Percentiles rank a stretch among this genome's conserved stretches.
Evolutionary conservation across 768 basidiomycete genomes (phyloP).

Genomic region (Phylloporus arenicola): DNA sequence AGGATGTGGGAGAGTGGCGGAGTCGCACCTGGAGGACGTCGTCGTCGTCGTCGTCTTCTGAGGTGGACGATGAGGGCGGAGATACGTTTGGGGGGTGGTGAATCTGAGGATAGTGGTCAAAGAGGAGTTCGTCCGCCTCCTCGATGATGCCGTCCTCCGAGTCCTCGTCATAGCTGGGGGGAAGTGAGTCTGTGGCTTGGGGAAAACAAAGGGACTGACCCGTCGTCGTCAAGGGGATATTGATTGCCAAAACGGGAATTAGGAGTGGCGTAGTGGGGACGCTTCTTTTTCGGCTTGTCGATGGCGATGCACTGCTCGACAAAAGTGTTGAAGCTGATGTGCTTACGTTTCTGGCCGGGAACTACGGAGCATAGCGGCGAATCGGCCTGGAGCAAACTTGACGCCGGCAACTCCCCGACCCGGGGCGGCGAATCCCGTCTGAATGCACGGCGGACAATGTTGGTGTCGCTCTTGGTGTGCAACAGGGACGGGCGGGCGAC

Average conservation of each 20-base stretch:
- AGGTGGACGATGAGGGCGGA: conserved; percentile 30
- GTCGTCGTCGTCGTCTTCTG: conserved; percentile 43
- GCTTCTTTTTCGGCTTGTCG: conserved; percentile 56
- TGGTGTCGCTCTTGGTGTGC: conserved; percentile 88
- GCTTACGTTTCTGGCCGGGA: conserved; percentile 57
- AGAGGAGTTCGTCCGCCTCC: conserved; percentile 38
- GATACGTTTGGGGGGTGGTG: conserved; percentile 21
- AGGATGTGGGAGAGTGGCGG: conserved; percentile 26
- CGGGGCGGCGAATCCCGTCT: conserved; percentile 72
- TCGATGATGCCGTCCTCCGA: conserved; percentile 52
- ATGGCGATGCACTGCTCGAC: conserved; percentile 95
- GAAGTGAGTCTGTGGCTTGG: neutral
- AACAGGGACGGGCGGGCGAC: conserved; percentile 49
- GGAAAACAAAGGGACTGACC: conserved; percentile 39
- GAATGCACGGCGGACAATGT: conserved; percentile 52
- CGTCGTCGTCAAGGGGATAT: conserved; percentile 48
- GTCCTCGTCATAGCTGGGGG: conserved; percentile 61
- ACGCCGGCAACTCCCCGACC: conserved; percentile 27
- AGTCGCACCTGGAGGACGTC: conserved; percentile 64
- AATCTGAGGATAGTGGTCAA: conserved; percentile 22
- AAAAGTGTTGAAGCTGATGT: conserved; percentile 97
- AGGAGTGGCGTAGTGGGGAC: conserved; percentile 4
- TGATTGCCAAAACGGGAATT: conserved; percentile 23
- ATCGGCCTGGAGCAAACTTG: conserved; percentile 15
- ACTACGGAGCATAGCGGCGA: conserved; percentile 11